Evolutionary conservation across 805 yeast genomes (phyloP), one percentile per base, ranked within the genome.

Genomic region (Zygotorulaspora danielsina): DNA sequence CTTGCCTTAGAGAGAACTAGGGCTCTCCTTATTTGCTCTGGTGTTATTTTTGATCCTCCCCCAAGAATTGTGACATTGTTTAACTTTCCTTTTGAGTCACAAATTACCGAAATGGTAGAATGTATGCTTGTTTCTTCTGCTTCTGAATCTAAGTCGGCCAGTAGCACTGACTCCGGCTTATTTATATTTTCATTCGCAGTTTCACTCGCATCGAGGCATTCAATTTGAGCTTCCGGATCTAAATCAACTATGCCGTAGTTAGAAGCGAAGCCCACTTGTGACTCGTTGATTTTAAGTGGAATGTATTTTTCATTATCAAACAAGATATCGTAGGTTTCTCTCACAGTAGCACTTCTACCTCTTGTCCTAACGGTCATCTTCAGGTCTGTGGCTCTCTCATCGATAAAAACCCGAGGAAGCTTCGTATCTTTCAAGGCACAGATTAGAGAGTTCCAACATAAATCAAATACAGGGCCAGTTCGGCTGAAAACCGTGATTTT

Each of bases 61-160:
- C 83, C 81, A 11, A 67, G 54, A 3, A 80, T 55, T 16, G 69
- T 71, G 9, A 79, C 61, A 19, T 71, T 65, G 37, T 66, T 70
- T 38, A 75, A 55, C 13, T 50, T 48, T 2, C 65, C 61, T 17
- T 59, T 55, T 1, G 48, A 36, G 19, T 45, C 41, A 29, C 54
- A 53, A 26, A 60, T 49, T 11, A 79, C 68, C 1, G 69, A 63
- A 11, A 85, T 63, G 13, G 77, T 71, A 30, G 84, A 76, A 31
- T 62, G 63, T 2, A 81, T 70, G 21, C 79, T 70, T 9, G 67
- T 54, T 53, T 86, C 94, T 59, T 87, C 96, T 4, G 88, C 82
- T 44, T 83, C 90, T 10, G 94, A 94, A 57, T 86, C 94, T 28
- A 85, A 53, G 55, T 87, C 96, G 1, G 84, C 79, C 33, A 87